Base-by-base conservation (phyloP, 495 filamentous ascomycete species). In the Talaromyces adpressus region DNA sequence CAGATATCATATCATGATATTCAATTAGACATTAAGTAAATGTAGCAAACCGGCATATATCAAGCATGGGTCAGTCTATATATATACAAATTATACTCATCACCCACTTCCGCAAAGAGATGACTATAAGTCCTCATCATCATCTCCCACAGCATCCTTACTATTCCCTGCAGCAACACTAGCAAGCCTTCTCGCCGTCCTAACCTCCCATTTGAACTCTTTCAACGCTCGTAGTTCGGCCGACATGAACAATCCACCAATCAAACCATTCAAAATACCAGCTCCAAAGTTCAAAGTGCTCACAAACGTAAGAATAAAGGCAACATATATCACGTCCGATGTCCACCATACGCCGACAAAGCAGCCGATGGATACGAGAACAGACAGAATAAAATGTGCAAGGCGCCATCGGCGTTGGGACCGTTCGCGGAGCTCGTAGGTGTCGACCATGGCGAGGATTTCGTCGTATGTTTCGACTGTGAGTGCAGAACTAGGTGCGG, bases 181-280 rank as follows among this genome's bases (percentile, higher is more conserved):
- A 11, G 71, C 69, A 47, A 78, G 47, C 27, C 69, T 70, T 64
- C 74, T 85, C 36, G 88, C 88, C 75, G 89, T 94, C 58, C 76
- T 75, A 14, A 98, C 87, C 77, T 98, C 95, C 89, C 92, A 96
- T 69, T 94, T 87, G 75, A 97, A 98, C 77, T 98, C 94, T 67
- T 86, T 89, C n/a, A 98, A 75, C 14, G 91, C 87, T 64, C 91
- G 79, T 63, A 96, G 65, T 76, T 98, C 94, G 66, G 84, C 85
- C 12, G 87, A 85, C 65, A 96, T 87, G 68, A 98, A 98, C 32
- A 98, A 69, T 1, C 92, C 84, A 3, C 91, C 91, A 71, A 97
- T 89, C 32, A 98, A 70, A 0, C 93, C 92, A 74, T 97, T 89
- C 18, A 96, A 64, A 6, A 89, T 81, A 1, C 94, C 95, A 7